phyloP scores from a whole-genome alignment of 495 filamentous ascomycete genomes.

The Acidomyces sp. region DNA sequence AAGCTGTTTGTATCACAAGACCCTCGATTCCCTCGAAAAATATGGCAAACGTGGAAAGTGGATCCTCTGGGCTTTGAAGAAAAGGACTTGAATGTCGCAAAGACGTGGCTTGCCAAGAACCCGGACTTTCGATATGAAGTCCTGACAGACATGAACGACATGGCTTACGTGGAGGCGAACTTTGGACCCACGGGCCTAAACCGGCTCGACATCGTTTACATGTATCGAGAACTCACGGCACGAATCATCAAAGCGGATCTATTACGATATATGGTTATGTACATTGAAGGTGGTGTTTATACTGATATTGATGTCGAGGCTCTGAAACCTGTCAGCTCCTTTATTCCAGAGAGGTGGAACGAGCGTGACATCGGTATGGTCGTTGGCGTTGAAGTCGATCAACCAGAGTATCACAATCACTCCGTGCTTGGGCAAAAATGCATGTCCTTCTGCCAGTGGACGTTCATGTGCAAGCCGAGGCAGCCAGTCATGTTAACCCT shows the following conservation, averaged over 20 bases:
- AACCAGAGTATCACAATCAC: slow-evolving; percentile 47
- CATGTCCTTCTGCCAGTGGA: slow-evolving; percentile 56
- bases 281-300: slow-evolving; percentile 39
- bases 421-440: slow-evolving; percentile 49
- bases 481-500: slow-evolving; percentile 50
- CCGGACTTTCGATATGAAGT: slow-evolving; percentile 50
- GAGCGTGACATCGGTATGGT: slow-evolving; percentile 45
- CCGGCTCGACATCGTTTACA: slow-evolving; percentile 46
- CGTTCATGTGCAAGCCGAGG: slow-evolving; percentile 49
- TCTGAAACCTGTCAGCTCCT: slow-evolving; percentile 32
- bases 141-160: slow-evolving; percentile 47
- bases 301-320: slow-evolving; percentile 40
- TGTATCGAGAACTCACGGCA: slow-evolving; percentile 42
- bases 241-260: slow-evolving; percentile 46
- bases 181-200: slow-evolving; percentile 45
- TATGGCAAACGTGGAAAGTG: slow-evolving; percentile 60
- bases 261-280: slow-evolving; percentile 42
- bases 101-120: slow-evolving; percentile 46
- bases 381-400: slow-evolving; percentile 52
- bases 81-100: slow-evolving; percentile 39
- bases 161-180: slow-evolving; percentile 45
- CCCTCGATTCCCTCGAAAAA: slow-evolving; percentile 32
- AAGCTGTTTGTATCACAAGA: neutral
- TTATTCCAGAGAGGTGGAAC: slow-evolving; percentile 33
- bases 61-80: slow-evolving; percentile 44